phyloP scores from a whole-genome alignment of 208 protist species.

The Paratrypanosoma confusum region DNA sequence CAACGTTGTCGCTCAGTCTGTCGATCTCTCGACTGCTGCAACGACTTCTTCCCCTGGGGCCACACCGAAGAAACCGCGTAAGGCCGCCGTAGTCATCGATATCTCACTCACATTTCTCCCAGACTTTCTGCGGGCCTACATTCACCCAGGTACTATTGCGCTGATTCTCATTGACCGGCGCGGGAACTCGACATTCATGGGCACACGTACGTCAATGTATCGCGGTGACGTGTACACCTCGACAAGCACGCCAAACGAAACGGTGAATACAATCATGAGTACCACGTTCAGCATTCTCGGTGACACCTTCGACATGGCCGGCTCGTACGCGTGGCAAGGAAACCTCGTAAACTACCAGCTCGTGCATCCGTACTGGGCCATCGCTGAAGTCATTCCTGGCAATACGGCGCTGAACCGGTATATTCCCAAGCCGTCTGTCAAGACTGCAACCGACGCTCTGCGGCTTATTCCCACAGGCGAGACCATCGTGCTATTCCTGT shows the following conservation, averaged over 20 bases:
- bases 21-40: too few relatives aligned
- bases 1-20: too few relatives aligned
- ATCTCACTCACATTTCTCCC: slow-evolving; percentile 19
- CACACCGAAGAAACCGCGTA: slow-evolving; percentile 12
- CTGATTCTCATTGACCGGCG: slow-evolving; percentile 37
- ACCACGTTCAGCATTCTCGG: slow-evolving; percentile 17
- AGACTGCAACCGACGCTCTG: slow-evolving; percentile 30
- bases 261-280: slow-evolving; percentile 21
- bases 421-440: slow-evolving; percentile 33
- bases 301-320: slow-evolving; percentile 11
- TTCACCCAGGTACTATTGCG: slow-evolving; percentile 19
- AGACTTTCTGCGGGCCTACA: slow-evolving; percentile 9
- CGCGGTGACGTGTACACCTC: slow-evolving; percentile 18
- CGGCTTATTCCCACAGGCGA: slow-evolving; percentile 28
- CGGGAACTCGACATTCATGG: slow-evolving; percentile 22
- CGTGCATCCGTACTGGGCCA: slow-evolving; percentile 28
- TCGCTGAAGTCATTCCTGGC: slow-evolving; percentile 41
- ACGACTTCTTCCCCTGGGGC: slow-evolving; percentile 22
- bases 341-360: slow-evolving; percentile 36
- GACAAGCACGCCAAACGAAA: slow-evolving; percentile 18
- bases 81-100: slow-evolving; percentile 21
- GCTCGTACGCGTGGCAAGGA: slow-evolving; percentile 20
- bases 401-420: slow-evolving; percentile 28
- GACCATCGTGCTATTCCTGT: slow-evolving; percentile 33
- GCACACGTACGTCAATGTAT: slow-evolving; percentile 10